A percentile compares a stretch with the other conserved stretches of the same genome.
These are phyloP conservation scores for Phytophthora syringae DNA, from an alignment of 352 stramenopile species.

Conservation along the genomic window DNA sequence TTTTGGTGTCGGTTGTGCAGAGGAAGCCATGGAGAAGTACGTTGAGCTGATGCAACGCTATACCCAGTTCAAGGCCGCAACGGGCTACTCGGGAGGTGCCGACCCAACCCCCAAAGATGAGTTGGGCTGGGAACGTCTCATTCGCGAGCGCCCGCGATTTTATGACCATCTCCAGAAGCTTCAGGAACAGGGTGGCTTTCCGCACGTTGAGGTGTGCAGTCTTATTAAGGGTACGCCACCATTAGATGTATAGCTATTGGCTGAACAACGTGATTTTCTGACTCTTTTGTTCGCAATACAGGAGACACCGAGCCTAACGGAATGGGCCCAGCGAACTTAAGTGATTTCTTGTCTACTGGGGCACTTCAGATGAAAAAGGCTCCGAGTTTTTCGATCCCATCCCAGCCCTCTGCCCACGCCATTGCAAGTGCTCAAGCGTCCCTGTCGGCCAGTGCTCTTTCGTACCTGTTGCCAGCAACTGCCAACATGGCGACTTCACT, in stretches of 20 bases:
- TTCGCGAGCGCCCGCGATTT: constrained; percentile 33
- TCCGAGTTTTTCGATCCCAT: constrained; percentile 2
- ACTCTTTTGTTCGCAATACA: neutral
- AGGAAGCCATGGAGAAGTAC: constrained; percentile 48
- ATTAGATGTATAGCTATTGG: neutral
- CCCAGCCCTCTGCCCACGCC: constrained; percentile 21
- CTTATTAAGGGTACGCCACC: constrained; percentile 36
- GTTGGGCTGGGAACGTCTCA: constrained; percentile 40
- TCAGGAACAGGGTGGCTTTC: constrained; percentile 37
- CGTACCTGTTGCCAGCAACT: constrained; percentile 39
- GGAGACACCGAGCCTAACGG: constrained; percentile 22
- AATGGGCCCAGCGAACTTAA: constrained; percentile 19
- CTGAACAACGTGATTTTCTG: neutral
- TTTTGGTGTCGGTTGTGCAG: constrained; percentile 9
- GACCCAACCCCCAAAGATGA: constrained; percentile 17
- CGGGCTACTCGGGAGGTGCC: constrained; percentile 28
- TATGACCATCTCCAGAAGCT: constrained; percentile 28
- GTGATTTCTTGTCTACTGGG: constrained; percentile 29
- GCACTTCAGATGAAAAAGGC: constrained; percentile 11
- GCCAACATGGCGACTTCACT: constrained; percentile 21
- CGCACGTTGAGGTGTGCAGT: constrained; percentile 34
- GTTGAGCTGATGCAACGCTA: constrained; percentile 38
- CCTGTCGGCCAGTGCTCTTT: constrained; percentile 31
- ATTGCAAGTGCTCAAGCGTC: constrained; percentile 33
- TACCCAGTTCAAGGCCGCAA: constrained; percentile 36